These are phyloP conservation scores for Microcyclosporella mali DNA, from an alignment of 2,329 filamentous ascomycete species.

Conservation along the genomic window DNA sequence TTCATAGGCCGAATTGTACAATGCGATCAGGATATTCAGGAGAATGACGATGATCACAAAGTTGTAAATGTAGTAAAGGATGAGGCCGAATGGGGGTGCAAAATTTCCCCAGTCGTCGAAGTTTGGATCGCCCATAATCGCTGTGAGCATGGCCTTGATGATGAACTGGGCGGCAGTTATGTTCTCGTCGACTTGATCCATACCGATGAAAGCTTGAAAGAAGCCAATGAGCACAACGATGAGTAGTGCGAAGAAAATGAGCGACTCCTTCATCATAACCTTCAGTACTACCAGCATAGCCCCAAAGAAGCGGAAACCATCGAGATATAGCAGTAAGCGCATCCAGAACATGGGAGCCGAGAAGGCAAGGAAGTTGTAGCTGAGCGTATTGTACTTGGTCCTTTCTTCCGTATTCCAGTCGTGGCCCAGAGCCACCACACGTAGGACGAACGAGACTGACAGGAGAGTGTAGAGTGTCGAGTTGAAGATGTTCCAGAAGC, in stretches of 20 bases:
- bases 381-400: slow-evolving; percentile 66
- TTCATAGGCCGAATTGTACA: slow-evolving; percentile 95
- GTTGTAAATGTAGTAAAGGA: slow-evolving; percentile 96
- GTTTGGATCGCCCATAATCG: slow-evolving; percentile 85
- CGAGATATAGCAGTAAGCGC: slow-evolving; percentile 83
- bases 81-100: slow-evolving; percentile 83
- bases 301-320: slow-evolving; percentile 91
- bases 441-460: slow-evolving; percentile 68
- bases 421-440: slow-evolving; percentile 70
- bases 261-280: slow-evolving; percentile 58
- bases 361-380: slow-evolving; percentile 92
- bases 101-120: slow-evolving; percentile 87
- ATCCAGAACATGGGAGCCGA: slow-evolving; percentile 96
- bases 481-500: slow-evolving; percentile 98
- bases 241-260: slow-evolving; percentile 93
- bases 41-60: slow-evolving; percentile 95
- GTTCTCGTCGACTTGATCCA: slow-evolving; percentile 74
- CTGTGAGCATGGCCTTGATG: slow-evolving; percentile 76
- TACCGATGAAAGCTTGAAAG: slow-evolving; percentile 86
- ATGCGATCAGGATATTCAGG: slow-evolving; percentile 90
- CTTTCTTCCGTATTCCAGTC: slow-evolving; percentile 42
- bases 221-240: slow-evolving; percentile 79
- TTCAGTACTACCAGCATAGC: slow-evolving; percentile 97
- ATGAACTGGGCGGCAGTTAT: slow-evolving; percentile 62
- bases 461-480: slow-evolving; percentile 72